Conservation (phyloP, 2,329 filamentous ascomycete genomes). For the Monilinia fructigena region DNA sequence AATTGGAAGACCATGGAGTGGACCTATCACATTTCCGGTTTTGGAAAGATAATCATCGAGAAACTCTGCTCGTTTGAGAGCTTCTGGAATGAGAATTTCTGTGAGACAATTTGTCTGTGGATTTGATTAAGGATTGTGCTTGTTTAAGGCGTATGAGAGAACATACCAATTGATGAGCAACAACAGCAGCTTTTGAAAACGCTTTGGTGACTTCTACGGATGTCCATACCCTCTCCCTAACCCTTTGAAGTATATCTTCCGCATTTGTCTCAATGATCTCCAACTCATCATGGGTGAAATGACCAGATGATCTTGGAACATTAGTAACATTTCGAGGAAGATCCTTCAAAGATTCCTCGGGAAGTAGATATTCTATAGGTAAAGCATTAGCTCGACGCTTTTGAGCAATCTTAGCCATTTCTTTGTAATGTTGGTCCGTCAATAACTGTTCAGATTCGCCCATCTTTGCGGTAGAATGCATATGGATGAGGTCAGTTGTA, state of each 20-base stretch:
- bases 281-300: slow-evolving; percentile 20
- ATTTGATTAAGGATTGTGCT: not conserved
- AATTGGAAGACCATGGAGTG: slow-evolving; percentile 45
- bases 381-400: slow-evolving; percentile 40
- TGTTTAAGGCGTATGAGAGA: no score
- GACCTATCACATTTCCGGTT: slow-evolving; percentile 42
- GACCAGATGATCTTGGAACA: slow-evolving; percentile 17
- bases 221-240: slow-evolving; percentile 30
- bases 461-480: not conserved
- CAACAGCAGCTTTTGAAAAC: slow-evolving; percentile 50
- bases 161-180: slow-evolving; percentile 48
- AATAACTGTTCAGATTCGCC: slow-evolving; percentile 18
- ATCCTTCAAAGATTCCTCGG: slow-evolving; percentile 28
- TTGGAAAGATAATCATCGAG: slow-evolving; percentile 51
- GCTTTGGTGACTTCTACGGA: slow-evolving; percentile 44
- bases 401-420: slow-evolving; percentile 42
- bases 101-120: slow-evolving; percentile 58
- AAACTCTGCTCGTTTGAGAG: slow-evolving; percentile 50
- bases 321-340: slow-evolving; percentile 28
- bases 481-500: no score
- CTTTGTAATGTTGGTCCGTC: slow-evolving; percentile 42
- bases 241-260: slow-evolving; percentile 30
- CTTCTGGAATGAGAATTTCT: slow-evolving; percentile 55
- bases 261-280: slow-evolving; percentile 37
- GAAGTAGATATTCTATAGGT: slow-evolving; percentile 37